Evolutionary conservation across 371 early-diverging fungal species (phyloP).

Genomic region (Globomyces sp.): DNA sequence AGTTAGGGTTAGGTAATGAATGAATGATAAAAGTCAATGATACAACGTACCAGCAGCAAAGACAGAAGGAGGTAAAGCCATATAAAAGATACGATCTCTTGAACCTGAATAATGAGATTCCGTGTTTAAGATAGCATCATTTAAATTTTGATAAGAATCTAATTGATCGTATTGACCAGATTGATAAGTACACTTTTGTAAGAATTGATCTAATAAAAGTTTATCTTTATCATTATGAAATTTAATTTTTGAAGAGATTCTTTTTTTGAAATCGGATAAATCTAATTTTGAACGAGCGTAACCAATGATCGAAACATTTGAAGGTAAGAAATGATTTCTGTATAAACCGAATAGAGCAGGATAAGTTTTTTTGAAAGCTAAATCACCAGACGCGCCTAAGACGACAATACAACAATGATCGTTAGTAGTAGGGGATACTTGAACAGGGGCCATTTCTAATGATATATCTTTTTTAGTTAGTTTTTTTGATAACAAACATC

Average conservation of each 20-base stretch:
- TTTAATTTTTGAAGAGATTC: slow-evolving; percentile 71
- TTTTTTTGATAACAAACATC: slow-evolving; percentile 18
- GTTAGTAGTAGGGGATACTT: slow-evolving; percentile 3
- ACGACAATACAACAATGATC: slow-evolving; percentile 41
- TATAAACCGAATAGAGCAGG: slow-evolving; percentile 92
- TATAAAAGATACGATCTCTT: slow-evolving; percentile 82
- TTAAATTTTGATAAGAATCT: slow-evolving; percentile 65
- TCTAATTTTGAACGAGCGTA: slow-evolving; percentile 92
- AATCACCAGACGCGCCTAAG: slow-evolving; percentile 91
- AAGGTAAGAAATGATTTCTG: slow-evolving; percentile 72
- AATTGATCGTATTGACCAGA: slow-evolving; percentile 89
- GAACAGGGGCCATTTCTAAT: slow-evolving; percentile 23
- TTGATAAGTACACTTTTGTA: slow-evolving; percentile 75
- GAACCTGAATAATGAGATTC: slow-evolving; percentile 23
- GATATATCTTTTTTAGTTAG: slow-evolving; percentile 17
- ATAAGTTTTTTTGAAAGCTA: slow-evolving; percentile 97
- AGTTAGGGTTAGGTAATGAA: too few species aligned
- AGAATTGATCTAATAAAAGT: slow-evolving; percentile 64
- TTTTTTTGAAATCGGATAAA: slow-evolving; percentile 69
- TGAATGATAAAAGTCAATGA: too few species aligned
- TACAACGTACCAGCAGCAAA: slow-evolving; percentile 63
- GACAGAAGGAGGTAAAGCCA: slow-evolving; percentile 97
- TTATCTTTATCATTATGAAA: slow-evolving; percentile 49
- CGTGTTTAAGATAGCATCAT: slow-evolving; percentile 52
- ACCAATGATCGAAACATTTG: slow-evolving; percentile 79